Evolutionary conservation across 140 eudicot genomes (phyloP), one percentile per base, ranked within the genome.

Genomic region (Erigeron philadelphicus): DNA sequence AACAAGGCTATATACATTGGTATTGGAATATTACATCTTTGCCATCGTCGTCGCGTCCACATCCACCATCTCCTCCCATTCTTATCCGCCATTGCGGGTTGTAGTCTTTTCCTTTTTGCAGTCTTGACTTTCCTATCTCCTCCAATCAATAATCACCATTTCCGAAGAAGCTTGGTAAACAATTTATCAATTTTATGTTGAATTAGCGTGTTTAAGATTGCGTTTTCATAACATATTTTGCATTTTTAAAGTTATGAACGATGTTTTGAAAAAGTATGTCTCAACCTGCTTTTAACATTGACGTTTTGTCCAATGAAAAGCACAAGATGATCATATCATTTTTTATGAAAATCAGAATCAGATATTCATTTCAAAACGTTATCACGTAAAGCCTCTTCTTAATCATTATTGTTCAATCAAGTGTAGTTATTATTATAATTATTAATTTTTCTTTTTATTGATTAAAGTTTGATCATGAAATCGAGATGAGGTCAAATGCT

Each of bases 71-170:
- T 80, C 31, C 82, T 84, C 18, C 79, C 71, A 13, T 73, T 85
- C 49, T 25, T 82, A 40, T 70, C 84, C 78, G 85, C 86, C 77
- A 70, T 75, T 66, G 73, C 83, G 68, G 93, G 53, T 68, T 76
- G 71, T 47, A 49, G 80, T 15, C 31, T 85, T 1, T 79, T 80
- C 58, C 73, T 84, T 12, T 70, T 84, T 11, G 90, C 80, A 6
- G 48, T 86, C 40, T 31, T 89, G 50, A 76, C 89, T 0, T 84
- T 75, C 49, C 73, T 80, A 38, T 86, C 83, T 15, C 94, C 93
- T 31, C 90, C 96, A 5, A 79, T 81, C 80, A 42, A 82, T 62
- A 64, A 52, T 67, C 74, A 56, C 76, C 86, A 72, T 58, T 68
- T 61, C 67, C 9, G 11, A 55, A 57, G 46, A 64, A 65, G 16